phyloP scores from a whole-genome alignment of 169 alveolate species.

The Plasmodium chabaudi region DNA sequence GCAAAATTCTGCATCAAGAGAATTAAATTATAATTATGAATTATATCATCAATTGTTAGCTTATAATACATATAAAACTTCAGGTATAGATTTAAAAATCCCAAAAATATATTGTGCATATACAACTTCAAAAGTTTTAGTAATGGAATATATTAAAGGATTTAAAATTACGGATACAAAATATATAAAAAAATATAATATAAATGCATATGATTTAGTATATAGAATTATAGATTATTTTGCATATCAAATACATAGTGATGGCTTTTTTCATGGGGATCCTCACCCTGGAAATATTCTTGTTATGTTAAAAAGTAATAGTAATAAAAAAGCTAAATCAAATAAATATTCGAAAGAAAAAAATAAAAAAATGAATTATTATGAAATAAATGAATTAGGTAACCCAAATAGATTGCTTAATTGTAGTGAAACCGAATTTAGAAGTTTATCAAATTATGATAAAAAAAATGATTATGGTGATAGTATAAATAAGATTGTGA shows the following conservation, averaged over 20 bases:
- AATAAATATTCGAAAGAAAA: not conserved
- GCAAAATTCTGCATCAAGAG: constrained; percentile 89
- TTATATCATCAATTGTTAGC: constrained; percentile 87
- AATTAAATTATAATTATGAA: constrained; percentile 89
- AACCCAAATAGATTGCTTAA: not conserved
- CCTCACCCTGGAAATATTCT: constrained; percentile 94
- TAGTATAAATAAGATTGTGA: not conserved
- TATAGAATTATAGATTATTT: constrained; percentile 85
- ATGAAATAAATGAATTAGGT: no score
- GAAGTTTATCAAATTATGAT: not conserved
- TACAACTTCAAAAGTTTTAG: constrained; percentile 86
- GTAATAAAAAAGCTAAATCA: not conserved
- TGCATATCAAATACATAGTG: constrained; percentile 82
- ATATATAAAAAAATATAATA: constrained; percentile 79
- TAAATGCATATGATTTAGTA: constrained; percentile 65
- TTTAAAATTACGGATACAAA: constrained; percentile 89
- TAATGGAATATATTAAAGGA: constrained; percentile 92
- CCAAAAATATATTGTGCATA: constrained; percentile 87
- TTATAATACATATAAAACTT: constrained; percentile 81
- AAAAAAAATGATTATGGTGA: not conserved
- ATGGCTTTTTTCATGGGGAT: constrained; percentile 92
- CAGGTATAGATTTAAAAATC: constrained; percentile 86
- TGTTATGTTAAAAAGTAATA: constrained; percentile 75
- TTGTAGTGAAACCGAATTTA: not conserved
- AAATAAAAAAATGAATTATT: not conserved